Conservation (phyloP, 306 rosid species). For the Hippophae tibetana region DNA sequence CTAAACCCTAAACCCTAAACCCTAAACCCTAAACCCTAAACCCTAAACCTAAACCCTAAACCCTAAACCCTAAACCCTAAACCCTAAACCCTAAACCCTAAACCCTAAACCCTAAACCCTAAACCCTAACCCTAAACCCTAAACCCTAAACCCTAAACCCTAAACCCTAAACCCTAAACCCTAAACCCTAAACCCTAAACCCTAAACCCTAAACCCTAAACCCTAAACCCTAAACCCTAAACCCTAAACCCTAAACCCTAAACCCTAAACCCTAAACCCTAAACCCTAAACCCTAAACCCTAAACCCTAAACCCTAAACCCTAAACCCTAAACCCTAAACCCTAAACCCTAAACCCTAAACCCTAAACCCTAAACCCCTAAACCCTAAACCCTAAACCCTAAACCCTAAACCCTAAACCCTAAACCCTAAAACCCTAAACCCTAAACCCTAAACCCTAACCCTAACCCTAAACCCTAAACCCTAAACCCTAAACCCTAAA, state of each 20-base stretch:
- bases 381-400: constrained; percentile 13
- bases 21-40: constrained; percentile 7
- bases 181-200: constrained; percentile 13
- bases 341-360: constrained; percentile 17
- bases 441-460: background rate
- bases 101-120: constrained; percentile 7
- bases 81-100: constrained; percentile 1
- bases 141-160: constrained; percentile 12
- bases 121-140: constrained; percentile 9
- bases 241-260: constrained; percentile 12
- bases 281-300: constrained; percentile 15
- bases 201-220: constrained; percentile 15
- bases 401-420: constrained; percentile 10
- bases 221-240: constrained; percentile 15
- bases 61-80: too few relatives aligned
- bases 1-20: background rate
- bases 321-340: constrained; percentile 22
- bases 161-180: constrained; percentile 14
- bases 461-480: constrained; percentile 18
- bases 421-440: background rate
- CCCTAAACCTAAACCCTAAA: constrained; percentile 5
- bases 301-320: constrained; percentile 22
- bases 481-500: constrained; percentile 6
- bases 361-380: background rate
- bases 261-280: constrained; percentile 18